Conservation (phyloP, 192 early-diverging fungal genomes). For the Phycomyces nitens region DNA sequence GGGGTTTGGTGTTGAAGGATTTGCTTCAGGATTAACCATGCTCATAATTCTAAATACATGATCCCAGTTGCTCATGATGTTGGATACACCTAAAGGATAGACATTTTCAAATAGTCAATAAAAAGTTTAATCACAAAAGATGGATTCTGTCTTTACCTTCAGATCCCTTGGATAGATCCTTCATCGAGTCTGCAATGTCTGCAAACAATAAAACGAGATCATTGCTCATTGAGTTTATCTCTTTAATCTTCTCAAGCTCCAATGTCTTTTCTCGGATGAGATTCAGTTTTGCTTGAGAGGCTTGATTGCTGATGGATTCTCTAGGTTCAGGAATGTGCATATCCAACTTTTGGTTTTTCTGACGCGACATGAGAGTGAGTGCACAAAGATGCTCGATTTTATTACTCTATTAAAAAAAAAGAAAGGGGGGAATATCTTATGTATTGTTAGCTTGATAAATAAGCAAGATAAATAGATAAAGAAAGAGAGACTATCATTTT, state of each 20-base stretch:
- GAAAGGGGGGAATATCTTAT: not conserved
- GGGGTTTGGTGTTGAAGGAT: not conserved
- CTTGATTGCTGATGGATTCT: not conserved
- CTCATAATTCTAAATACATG: constrained; percentile 12
- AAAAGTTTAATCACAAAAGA: no score
- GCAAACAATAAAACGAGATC: constrained; percentile 1
- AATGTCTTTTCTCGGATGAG: not conserved
- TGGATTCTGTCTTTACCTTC: not conserved
- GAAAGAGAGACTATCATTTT: not conserved
- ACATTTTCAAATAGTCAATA: not conserved
- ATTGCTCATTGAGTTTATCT: not conserved
- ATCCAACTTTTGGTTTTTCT: not conserved
- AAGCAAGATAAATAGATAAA: not conserved
- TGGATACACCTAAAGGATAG: not conserved
- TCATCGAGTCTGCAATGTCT: not conserved
- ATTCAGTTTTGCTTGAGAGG: no score
- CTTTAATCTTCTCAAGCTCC: constrained; percentile 4
- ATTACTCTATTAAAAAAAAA: not conserved
- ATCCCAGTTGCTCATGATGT: constrained; percentile 8
- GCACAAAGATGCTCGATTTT: not conserved
- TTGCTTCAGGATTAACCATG: not conserved
- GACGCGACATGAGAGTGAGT: not conserved
- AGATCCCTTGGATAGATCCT: not conserved
- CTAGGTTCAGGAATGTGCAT: not conserved
- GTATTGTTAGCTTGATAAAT: not conserved